Conservation (phyloP, 1,139 yeast genomes). For the Diutina mesorugosa region DNA sequence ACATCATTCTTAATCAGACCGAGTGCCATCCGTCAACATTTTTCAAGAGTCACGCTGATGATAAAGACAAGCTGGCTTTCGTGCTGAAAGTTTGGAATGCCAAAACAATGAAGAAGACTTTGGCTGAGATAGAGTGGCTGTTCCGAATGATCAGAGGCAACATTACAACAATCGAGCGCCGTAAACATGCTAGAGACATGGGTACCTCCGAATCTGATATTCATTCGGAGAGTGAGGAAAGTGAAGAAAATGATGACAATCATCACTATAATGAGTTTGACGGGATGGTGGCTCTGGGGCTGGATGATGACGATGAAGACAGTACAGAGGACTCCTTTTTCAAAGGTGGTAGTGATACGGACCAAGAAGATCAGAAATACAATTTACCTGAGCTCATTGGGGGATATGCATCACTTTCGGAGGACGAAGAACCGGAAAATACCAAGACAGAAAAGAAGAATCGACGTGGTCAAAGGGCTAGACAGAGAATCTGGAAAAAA, state of each 20-base stretch:
- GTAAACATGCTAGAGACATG: constrained; percentile 5
- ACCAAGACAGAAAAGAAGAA: neutral
- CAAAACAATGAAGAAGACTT: constrained; percentile 31
- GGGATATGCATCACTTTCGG: neutral
- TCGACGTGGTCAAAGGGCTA: constrained; percentile 1
- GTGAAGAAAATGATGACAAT: constrained; percentile 6
- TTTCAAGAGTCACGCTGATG: constrained; percentile 32
- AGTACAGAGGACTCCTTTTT: neutral
- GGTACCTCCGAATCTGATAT: constrained; percentile 7
- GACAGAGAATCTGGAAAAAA: constrained; percentile 91
- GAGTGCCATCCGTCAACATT: constrained; percentile 34
- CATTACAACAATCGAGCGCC: constrained; percentile 30
- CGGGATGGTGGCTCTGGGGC: constrained; percentile 4
- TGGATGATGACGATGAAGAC: neutral
- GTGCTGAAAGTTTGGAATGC: constrained; percentile 51
- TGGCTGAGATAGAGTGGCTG: constrained; percentile 41
- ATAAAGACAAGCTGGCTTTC: constrained; percentile 25
- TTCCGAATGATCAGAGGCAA: constrained; percentile 50
- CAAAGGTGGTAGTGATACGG: neutral
- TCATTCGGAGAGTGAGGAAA: constrained; percentile 5
- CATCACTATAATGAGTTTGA: constrained; percentile 8
- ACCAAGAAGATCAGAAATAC: neutral
- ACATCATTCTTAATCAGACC: constrained; percentile 16
- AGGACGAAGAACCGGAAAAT: neutral
- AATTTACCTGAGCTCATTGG: neutral